Conservation (phyloP, 352 stramenopile genomes). For the Phytophthora boehmeriae region DNA sequence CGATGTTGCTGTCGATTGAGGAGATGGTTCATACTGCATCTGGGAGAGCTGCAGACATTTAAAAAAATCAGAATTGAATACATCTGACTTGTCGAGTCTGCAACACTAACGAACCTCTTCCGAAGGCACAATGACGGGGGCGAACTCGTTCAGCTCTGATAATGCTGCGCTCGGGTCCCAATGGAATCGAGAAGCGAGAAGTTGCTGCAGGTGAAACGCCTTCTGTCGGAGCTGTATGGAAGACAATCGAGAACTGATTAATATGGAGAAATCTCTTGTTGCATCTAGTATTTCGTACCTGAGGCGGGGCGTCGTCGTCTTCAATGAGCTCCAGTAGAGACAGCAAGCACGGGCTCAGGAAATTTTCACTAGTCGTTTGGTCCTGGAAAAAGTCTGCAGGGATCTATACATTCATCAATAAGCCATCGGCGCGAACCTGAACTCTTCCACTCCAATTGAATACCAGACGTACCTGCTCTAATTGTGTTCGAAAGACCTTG, state of each 20-base stretch:
- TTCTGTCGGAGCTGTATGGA: constrained; percentile 38
- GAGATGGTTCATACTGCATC: neutral
- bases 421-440: neutral
- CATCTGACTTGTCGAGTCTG: constrained; percentile 6
- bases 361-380: constrained; percentile 63
- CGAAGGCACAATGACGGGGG: constrained; percentile 46
- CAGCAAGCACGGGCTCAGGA: constrained; percentile 58
- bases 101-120: constrained; percentile 44
- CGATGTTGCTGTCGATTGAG: neutral
- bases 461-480: constrained; percentile 55
- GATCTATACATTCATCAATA: constrained; percentile 38
- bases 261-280: neutral
- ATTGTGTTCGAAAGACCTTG: constrained; percentile 55
- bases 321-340: constrained; percentile 73
- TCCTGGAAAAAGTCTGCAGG: constrained; percentile 76
- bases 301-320: constrained; percentile 39
- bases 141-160: constrained; percentile 47
- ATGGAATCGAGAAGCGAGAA: constrained; percentile 48
- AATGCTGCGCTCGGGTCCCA: constrained; percentile 26
- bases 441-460: neutral
- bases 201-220: constrained; percentile 35
- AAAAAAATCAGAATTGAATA: constrained; percentile 18
- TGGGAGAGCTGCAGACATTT: constrained; percentile 18
- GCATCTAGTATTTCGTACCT: constrained; percentile 27
- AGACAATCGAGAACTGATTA: no score